These are phyloP conservation scores for Exidia glandulosa DNA, from an alignment of 768 basidiomycete species.

Conservation along the genomic window DNA sequence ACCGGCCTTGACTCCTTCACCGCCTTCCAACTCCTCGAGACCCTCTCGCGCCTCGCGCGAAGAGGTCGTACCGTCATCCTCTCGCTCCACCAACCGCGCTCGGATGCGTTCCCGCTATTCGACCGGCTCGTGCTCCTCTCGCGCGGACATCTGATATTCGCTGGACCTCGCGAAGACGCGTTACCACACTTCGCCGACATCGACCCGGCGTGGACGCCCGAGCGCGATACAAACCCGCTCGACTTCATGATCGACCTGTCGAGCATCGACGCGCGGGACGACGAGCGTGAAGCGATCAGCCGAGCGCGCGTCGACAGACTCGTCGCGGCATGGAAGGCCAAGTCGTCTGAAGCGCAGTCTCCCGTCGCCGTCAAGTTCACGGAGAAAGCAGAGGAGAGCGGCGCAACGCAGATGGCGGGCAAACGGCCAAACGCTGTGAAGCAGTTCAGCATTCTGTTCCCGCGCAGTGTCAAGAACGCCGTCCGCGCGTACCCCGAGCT, in stretches of 20 bases:
- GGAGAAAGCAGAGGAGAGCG: background rate
- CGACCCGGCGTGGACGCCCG: slow-evolving; percentile 20
- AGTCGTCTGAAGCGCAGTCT: background rate
- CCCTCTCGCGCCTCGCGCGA: slow-evolving; percentile 21
- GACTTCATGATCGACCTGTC: slow-evolving; percentile 34
- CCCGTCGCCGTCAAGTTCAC: background rate
- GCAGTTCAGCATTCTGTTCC: slow-evolving; percentile 12
- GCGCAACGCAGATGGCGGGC: background rate
- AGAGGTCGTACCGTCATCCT: slow-evolving; percentile 29
- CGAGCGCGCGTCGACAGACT: slow-evolving; percentile 21
- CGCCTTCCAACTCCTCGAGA: slow-evolving; percentile 20
- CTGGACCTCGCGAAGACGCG: slow-evolving; percentile 20
- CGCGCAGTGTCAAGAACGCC: slow-evolving; percentile 12
- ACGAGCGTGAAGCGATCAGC: slow-evolving; percentile 25
- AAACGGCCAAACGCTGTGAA: slow-evolving; percentile 9
- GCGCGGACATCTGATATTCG: slow-evolving; percentile 31
- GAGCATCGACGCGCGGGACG: slow-evolving; percentile 27
- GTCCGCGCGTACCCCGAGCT: slow-evolving; percentile 15
- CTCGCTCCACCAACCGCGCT: slow-evolving; percentile 38
- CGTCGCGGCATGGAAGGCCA: slow-evolving; percentile 25
- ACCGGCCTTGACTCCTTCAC: slow-evolving; percentile 15
- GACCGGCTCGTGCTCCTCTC: slow-evolving; percentile 32
- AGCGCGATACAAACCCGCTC: slow-evolving; percentile 30
- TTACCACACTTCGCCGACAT: slow-evolving; percentile 27
- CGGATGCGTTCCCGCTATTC: slow-evolving; percentile 36